A percentile compares a stretch with the other conserved stretches of the same genome.
Evolutionary conservation across 768 basidiomycete genomes (phyloP).

Genomic region (Podaxis sp.): DNA sequence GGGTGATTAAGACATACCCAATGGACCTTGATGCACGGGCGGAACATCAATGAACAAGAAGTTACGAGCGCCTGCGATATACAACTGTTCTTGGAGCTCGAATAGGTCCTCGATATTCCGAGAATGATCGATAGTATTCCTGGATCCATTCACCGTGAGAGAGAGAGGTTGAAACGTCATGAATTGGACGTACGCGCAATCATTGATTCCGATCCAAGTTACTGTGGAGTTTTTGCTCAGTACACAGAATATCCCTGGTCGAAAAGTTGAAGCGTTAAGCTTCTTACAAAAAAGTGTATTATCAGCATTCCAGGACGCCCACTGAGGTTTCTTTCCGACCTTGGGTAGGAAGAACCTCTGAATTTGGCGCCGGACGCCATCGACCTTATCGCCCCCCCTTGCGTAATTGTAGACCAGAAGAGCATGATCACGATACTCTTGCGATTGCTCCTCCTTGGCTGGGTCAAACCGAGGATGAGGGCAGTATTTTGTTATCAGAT

Average conservation of each 20-base stretch:
- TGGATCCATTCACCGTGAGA: no score
- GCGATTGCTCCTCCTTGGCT: conserved; percentile 25
- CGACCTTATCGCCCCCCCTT: conserved; percentile 47
- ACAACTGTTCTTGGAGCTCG: conserved; percentile 45
- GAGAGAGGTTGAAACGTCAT: no score
- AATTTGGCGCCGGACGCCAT: conserved; percentile 42
- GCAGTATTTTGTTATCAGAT: conserved; percentile 46
- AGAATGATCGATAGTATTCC: conserved; percentile 19
- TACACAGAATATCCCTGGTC: not conserved
- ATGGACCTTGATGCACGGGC: conserved; percentile 51
- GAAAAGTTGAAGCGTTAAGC: not conserved
- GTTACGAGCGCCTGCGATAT: conserved; percentile 47
- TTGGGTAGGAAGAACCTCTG: conserved; percentile 36
- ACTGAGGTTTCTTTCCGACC: conserved; percentile 34
- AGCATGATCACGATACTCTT: conserved; percentile 30
- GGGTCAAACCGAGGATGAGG: conserved; percentile 37
- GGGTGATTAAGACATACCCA: conserved; percentile 27
- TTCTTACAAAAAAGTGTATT: conserved; percentile 49
- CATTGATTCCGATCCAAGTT: conserved; percentile 70
- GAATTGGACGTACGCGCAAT: conserved; percentile 46
- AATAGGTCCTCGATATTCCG: conserved; percentile 39
- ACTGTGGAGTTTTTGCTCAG: conserved; percentile 34
- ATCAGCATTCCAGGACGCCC: conserved; percentile 40
- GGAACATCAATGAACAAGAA: conserved; percentile 65
- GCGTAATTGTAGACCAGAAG: conserved; percentile 62